Evolutionary conservation across 2,329 filamentous ascomycete genomes (phyloP).

Genomic region (Nakataea oryzae): DNA sequence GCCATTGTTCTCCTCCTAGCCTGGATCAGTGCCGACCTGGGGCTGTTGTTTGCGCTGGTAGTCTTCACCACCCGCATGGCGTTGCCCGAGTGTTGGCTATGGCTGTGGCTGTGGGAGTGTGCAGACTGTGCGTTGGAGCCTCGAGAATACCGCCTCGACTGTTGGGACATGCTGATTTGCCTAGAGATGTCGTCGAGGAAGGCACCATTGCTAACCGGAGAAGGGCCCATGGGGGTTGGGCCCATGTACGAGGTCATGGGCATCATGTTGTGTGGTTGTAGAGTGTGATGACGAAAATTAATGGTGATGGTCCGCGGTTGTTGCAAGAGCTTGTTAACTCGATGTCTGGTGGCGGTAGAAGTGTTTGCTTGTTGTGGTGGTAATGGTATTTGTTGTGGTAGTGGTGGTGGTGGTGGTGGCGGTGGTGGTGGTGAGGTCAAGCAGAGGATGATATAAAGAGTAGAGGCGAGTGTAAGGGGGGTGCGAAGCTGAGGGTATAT

Average conservation of each 20-base stretch:
- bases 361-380: background rate
- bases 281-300: background rate
- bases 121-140: slow-evolving; percentile 32
- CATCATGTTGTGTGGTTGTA: slow-evolving; percentile 9
- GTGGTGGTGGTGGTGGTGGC: background rate
- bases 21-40: slow-evolving; percentile 38
- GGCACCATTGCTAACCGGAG: slow-evolving; percentile 25
- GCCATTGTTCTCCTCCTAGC: slow-evolving; percentile 46
- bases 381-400: background rate
- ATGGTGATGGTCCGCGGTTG: too few relatives aligned
- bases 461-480: slow-evolving; percentile 6
- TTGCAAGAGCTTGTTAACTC: background rate
- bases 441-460: slow-evolving; percentile 3
- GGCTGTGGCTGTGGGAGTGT: slow-evolving; percentile 16
- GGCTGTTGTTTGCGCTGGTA: slow-evolving; percentile 53
- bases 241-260: slow-evolving; percentile 6
- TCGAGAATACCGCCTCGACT: slow-evolving; percentile 36
- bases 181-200: slow-evolving; percentile 40
- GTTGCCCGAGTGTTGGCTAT: slow-evolving; percentile 18
- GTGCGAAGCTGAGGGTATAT: slow-evolving; percentile 5
- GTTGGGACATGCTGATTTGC: slow-evolving; percentile 33
- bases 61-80: slow-evolving; percentile 55
- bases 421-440: background rate
- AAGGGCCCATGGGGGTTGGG: slow-evolving; percentile 17
- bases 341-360: background rate